Evolutionary conservation across 2,329 filamentous ascomycete species (phyloP).

Genomic region (Fusarium sublunatum): DNA sequence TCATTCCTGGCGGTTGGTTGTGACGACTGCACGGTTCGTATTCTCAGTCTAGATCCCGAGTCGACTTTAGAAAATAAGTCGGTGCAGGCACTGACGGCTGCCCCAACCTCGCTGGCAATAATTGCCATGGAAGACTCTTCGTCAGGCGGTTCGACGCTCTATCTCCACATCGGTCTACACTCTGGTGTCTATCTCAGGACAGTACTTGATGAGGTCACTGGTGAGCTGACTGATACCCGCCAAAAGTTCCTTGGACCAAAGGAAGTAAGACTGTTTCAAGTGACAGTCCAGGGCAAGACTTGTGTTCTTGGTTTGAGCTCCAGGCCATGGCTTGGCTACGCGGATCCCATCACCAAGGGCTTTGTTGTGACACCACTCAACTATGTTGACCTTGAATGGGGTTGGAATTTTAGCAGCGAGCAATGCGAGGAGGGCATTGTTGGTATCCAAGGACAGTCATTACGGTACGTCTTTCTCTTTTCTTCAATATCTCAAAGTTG

Average conservation of each 20-base stretch:
- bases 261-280: conserved; percentile 87
- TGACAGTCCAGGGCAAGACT: conserved; percentile 85
- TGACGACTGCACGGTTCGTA: conserved; percentile 94
- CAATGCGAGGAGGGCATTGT: conserved; percentile 95
- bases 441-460: conserved; percentile 87
- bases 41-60: conserved; percentile 89
- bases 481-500: conserved; percentile 49
- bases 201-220: conserved; percentile 93
- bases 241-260: conserved; percentile 95
- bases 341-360: conserved; percentile 84
- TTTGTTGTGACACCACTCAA: conserved; percentile 94
- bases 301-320: conserved; percentile 92
- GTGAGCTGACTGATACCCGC: conserved; percentile 92
- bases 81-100: conserved; percentile 90
- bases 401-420: conserved; percentile 96
- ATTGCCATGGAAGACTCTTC: conserved; percentile 97
- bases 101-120: conserved; percentile 88
- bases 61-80: conserved; percentile 93
- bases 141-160: conserved; percentile 86
- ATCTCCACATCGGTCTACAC: conserved; percentile 94
- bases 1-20: conserved; percentile 96
- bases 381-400: conserved; percentile 89
- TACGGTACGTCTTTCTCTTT: conserved; percentile 71
- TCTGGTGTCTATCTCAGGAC: conserved; percentile 97
- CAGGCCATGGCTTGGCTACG: conserved; percentile 95